A percentile compares a stretch with the other conserved stretches of the same genome.
Conservation (phyloP, 1,139 yeast species). For the Suhomyces anneliseae region DNA sequence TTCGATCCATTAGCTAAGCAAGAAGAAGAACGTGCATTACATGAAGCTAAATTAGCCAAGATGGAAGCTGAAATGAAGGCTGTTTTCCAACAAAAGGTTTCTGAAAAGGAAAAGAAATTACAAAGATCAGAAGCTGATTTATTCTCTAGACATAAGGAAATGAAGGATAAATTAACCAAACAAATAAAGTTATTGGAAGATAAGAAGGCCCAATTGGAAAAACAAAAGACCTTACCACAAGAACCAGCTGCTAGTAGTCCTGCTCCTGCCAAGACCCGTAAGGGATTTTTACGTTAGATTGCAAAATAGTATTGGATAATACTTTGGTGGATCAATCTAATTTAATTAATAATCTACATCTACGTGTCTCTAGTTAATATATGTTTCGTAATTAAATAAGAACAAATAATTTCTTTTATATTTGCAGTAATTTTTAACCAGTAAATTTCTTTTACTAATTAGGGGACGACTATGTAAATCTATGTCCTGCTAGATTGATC, state of each 20-base stretch:
- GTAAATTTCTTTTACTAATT: too few relatives aligned
- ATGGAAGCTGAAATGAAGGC: conserved; percentile 97
- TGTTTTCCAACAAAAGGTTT: conserved; percentile 94
- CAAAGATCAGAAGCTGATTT: conserved; percentile 97
- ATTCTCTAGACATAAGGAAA: conserved; percentile 92
- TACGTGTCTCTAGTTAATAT: neutral
- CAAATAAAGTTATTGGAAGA: conserved; percentile 90
- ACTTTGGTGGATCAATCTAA: too few relatives aligned
- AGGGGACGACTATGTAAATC: too few relatives aligned
- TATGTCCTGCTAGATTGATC: too few relatives aligned
- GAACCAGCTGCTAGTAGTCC: conserved; percentile 38
- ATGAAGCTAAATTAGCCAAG: conserved; percentile 90
- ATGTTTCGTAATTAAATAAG: neutral
- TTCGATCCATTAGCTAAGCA: conserved; percentile 92
- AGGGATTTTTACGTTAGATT: conserved; percentile 58
- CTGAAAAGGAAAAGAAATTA: conserved; percentile 95
- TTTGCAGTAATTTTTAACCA: too few relatives aligned
- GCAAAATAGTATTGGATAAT: neutral
- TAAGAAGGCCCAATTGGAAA: conserved; percentile 81
- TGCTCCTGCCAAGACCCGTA: conserved; percentile 53
- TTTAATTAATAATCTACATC: too few relatives aligned
- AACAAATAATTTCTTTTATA: too few relatives aligned
- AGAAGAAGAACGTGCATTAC: conserved; percentile 90
- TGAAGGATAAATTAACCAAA: conserved; percentile 89
- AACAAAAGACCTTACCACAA: conserved; percentile 48